Evolutionary conservation across 73 alveolate species (phyloP).

Genomic region (Durusdinium trenchii): DNA sequence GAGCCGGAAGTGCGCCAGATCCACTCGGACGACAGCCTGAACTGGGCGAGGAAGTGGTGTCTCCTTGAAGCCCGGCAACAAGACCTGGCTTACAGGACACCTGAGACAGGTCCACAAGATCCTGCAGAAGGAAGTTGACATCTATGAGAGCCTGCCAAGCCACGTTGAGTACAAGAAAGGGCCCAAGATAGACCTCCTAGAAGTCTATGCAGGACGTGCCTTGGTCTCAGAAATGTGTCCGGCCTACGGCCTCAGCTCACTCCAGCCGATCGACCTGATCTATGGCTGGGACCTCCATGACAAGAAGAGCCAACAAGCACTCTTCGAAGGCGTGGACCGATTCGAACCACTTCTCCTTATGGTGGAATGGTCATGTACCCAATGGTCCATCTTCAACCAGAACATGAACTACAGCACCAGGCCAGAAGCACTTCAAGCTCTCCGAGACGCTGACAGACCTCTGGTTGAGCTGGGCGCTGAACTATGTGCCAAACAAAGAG

Average conservation of each 20-base stretch:
- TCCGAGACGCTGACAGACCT: background rate
- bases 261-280: background rate
- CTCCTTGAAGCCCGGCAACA: background rate
- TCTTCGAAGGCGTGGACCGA: background rate
- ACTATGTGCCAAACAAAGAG: background rate
- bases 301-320: background rate
- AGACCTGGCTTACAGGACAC: background rate
- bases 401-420: background rate
- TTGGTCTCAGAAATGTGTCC: background rate
- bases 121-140: background rate
- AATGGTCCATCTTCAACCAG: background rate
- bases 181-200: background rate
- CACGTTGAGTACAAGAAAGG: background rate
- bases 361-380: background rate
- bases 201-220: background rate
- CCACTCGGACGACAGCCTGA: no score
- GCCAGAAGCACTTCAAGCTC: background rate
- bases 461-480: background rate
- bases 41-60: no score
- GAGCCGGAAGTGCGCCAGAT: no score
- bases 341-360: background rate
- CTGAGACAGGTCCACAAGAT: background rate
- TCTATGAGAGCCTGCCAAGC: background rate
- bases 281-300: background rate
- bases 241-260: background rate